Base-by-base conservation (phyloP, 495 filamentous ascomycete genomes). In the Hypoxylon intermedium region DNA sequence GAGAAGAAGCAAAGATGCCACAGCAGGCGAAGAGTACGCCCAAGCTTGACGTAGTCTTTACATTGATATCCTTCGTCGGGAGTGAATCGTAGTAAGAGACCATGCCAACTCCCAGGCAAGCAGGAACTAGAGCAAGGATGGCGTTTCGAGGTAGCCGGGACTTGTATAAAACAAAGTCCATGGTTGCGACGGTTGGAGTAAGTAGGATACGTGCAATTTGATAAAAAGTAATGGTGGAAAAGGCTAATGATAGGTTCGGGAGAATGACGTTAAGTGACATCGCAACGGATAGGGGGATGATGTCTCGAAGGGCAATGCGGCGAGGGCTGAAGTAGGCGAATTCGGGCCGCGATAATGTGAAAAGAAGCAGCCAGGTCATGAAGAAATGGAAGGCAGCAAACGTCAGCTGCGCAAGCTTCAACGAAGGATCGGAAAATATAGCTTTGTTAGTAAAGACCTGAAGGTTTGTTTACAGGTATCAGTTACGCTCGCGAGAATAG, bases 401-500 rank as follows among this genome's bases (percentile, higher is more conserved):
- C 31, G 87, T 82, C 23, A 88, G 77, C 73, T 90, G 88, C 52
- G 80, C 82, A 26, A 86, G 77, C 56, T 83, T 84, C 61, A 91
- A 80, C 46, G 80, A 82, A 16, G 83, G 79, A 55, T 89, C 80
- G 18, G 85, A 82, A 73, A 91, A 89, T 64, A 91, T 89, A 38
- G 79, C 81, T 72, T 91, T 90, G 74, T 90, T 91, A 33, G 84
- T 88, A 70, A 90, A 90, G 46, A 91, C 86, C 88, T 90, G 58
- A n/a, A 9, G 33, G 19, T 19, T 30, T 28, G 19, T 19, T 30
- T 28, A 34, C 15, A 13, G 47, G 45, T 11, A 53, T 68, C 36
- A 69, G 66, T 45, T 42, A 33, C 28, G n/a, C 30, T 16, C 16
- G 31, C 6, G 42, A 52, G 46, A 60, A 49, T 31, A 28, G 16